Evolutionary conservation across 331 rosid genomes (phyloP).

Genomic region (Telfairia occidentalis): DNA sequence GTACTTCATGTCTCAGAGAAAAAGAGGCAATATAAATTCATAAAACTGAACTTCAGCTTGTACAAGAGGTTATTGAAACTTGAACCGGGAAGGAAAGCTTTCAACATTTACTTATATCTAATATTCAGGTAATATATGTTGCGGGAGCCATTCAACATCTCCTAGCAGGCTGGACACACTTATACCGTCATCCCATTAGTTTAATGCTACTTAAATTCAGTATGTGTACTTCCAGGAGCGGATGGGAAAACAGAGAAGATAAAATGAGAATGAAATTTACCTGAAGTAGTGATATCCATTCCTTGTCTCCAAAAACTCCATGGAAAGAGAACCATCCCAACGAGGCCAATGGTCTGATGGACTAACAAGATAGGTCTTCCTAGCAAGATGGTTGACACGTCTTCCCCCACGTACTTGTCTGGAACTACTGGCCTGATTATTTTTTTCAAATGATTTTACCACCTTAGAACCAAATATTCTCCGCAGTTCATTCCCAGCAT

Average conservation of each 20-base stretch:
- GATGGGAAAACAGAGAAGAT: background rate
- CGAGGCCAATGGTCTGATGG: conserved; percentile 79
- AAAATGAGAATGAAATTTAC: conserved; percentile 27
- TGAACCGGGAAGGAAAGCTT: background rate
- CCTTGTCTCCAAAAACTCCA: conserved; percentile 55
- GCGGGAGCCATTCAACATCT: background rate
- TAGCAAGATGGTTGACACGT: conserved; percentile 43
- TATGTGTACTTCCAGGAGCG: background rate
- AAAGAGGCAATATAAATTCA: background rate
- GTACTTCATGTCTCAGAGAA: background rate
- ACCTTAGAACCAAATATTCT: conserved; percentile 96
- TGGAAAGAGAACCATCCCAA: conserved; percentile 81
- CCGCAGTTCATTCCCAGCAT: conserved; percentile 79
- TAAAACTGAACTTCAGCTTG: background rate
- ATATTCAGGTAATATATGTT: background rate
- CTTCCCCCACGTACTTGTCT: conserved; percentile 74
- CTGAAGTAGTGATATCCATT: conserved; percentile 62
- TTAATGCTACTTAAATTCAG: background rate
- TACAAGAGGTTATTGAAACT: background rate
- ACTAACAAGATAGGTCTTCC: conserved; percentile 67
- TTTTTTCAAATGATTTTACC: conserved; percentile 75
- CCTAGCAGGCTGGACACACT: background rate
- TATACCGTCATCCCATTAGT: background rate
- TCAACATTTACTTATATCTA: background rate
- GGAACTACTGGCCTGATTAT: conserved; percentile 63